Percentiles rank a stretch among this genome's conserved stretches.
Evolutionary conservation across 2,329 filamentous ascomycete species (phyloP).

Genomic region (Graphiopsis chlorocephala): DNA sequence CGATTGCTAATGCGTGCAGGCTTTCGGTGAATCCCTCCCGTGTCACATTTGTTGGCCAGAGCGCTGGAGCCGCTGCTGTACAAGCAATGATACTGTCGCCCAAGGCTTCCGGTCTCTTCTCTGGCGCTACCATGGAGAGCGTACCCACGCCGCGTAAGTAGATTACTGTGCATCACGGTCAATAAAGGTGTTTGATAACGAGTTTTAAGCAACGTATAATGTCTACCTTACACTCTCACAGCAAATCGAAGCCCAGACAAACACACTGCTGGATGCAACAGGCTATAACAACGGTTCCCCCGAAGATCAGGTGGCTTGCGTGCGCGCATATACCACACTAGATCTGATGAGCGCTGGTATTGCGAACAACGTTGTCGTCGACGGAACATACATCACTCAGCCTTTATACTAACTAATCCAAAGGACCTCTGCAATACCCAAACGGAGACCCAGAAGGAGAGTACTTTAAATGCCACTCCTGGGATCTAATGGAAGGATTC

Average conservation of each 20-base stretch:
- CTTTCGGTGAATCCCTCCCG: neutral
- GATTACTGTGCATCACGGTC: neutral
- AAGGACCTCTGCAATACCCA: neutral
- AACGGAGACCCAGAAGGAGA: neutral
- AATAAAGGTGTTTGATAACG: neutral
- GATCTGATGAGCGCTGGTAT: neutral
- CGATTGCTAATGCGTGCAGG: neutral
- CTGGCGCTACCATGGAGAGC: neutral
- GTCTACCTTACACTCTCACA: neutral
- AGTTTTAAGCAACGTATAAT: neutral
- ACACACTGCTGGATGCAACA: neutral
- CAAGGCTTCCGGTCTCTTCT: neutral
- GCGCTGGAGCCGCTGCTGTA: neutral
- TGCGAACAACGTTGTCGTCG: neutral
- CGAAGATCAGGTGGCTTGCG: neutral
- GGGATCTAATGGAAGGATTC: neutral
- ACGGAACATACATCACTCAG: neutral
- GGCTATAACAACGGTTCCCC: neutral
- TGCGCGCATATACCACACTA: neutral
- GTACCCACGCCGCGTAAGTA: neutral
- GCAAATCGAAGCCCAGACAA: neutral
- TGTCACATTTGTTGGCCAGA: neutral
- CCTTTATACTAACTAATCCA: neutral
- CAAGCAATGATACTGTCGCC: neutral
- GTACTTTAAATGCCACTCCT: neutral